phyloP scores from a whole-genome alignment of 1,139 yeast species.

The Zygosaccharomyces sapae region DNA sequence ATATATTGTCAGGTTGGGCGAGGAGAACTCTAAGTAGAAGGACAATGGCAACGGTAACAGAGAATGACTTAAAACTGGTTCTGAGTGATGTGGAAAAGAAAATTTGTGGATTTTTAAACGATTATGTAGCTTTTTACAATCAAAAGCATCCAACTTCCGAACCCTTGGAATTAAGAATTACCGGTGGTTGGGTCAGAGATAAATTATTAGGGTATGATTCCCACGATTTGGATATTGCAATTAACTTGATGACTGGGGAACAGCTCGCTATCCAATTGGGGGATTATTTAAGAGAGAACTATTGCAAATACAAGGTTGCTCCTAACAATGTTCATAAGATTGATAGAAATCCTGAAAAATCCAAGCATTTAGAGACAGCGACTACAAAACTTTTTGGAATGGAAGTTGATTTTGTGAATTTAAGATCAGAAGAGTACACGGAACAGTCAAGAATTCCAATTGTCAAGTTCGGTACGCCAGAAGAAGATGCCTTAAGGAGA shows the following conservation, averaged over 20 bases:
- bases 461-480: conserved; percentile 76
- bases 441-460: conserved; percentile 77
- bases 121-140: conserved; percentile 27
- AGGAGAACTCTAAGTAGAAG: conserved; percentile 1
- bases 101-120: conserved; percentile 31
- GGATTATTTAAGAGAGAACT: conserved; percentile 44
- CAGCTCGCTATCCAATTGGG: conserved; percentile 70
- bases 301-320: conserved; percentile 42
- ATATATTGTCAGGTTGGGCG: neutral
- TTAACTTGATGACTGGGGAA: conserved; percentile 79
- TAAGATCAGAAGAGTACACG: conserved; percentile 82
- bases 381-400: conserved; percentile 78
- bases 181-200: conserved; percentile 99
- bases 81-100: conserved; percentile 26
- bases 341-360: conserved; percentile 88
- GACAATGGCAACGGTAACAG: conserved; percentile 8
- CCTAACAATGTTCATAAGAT: conserved; percentile 66
- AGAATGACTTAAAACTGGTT: conserved; percentile 7
- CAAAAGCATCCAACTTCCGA: conserved; percentile 16
- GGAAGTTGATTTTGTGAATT: conserved; percentile 88
- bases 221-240: conserved; percentile 88
- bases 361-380: conserved; percentile 94
- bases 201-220: conserved; percentile 75
- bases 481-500: conserved; percentile 85
- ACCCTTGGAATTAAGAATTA: conserved; percentile 61